Percentiles rank a stretch among this genome's conserved stretches.
Evolutionary conservation across 1,139 yeast species (phyloP).

Genomic region (Scheffersomyces quercinus): DNA sequence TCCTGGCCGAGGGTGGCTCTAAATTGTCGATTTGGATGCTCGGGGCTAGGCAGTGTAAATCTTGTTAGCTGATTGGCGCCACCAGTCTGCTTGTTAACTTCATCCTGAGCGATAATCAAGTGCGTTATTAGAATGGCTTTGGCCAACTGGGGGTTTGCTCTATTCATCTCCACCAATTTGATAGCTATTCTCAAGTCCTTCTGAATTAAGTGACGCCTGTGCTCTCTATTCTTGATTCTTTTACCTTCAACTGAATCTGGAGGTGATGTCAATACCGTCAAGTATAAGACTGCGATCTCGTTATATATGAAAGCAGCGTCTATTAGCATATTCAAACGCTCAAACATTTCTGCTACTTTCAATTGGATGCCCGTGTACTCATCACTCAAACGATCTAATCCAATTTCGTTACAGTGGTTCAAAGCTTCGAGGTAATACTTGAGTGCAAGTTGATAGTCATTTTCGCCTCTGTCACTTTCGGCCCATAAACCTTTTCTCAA

Average conservation of each 20-base stretch:
- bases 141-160: constrained; percentile 50
- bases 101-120: constrained; percentile 65
- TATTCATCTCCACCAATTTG: constrained; percentile 62
- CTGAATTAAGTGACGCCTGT: constrained; percentile 62
- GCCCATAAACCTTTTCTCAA: constrained; percentile 82
- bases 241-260: constrained; percentile 22
- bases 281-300: constrained; percentile 65
- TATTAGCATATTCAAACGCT: constrained; percentile 55
- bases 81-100: constrained; percentile 26
- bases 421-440: constrained; percentile 58
- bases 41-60: not conserved
- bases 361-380: constrained; percentile 85
- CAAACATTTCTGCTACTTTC: constrained; percentile 86
- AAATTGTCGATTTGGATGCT: constrained; percentile 1
- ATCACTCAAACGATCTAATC: constrained; percentile 58
- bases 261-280: constrained; percentile 51
- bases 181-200: constrained; percentile 71
- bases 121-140: constrained; percentile 66
- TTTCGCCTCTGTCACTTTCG: constrained; percentile 70
- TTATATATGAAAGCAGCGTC: constrained; percentile 68
- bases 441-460: constrained; percentile 63
- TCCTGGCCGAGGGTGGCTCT: constrained; percentile 18
- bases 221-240: constrained; percentile 24
- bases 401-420: constrained; percentile 40
- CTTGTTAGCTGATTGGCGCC: not conserved